These are phyloP conservation scores for Pilatotrama ljubarskyi DNA, from an alignment of 768 basidiomycete species.

Conservation along the genomic window DNA sequence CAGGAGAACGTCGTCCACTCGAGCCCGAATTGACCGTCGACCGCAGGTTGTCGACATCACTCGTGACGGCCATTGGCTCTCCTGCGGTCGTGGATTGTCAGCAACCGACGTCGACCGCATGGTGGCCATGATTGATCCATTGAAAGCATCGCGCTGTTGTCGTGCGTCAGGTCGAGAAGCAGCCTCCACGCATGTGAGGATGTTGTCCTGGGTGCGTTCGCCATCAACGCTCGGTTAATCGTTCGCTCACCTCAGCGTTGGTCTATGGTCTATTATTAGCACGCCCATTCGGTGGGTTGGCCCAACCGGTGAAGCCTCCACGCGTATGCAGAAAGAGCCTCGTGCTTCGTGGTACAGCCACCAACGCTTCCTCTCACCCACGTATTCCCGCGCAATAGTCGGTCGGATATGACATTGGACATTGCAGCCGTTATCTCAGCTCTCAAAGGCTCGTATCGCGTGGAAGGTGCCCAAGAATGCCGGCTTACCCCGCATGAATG, in stretches of 20 bases:
- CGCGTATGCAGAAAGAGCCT: not conserved
- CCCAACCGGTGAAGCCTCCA: not conserved
- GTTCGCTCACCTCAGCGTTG: not conserved
- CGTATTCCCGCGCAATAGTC: not conserved
- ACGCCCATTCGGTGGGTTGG: not conserved
- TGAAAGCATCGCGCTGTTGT: no score
- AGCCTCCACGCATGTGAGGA: not conserved
- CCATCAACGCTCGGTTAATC: not conserved
- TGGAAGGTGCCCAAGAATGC: no score
- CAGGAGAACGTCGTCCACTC: not conserved
- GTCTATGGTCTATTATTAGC: not conserved
- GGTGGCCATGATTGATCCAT: not conserved
- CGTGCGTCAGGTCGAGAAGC: not conserved
- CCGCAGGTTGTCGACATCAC: no score
- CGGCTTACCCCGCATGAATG: no score
- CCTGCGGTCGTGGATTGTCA: not conserved
- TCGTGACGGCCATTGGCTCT: no score
- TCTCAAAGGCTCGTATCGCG: no score
- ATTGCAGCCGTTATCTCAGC: not conserved
- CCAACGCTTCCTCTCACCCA: not conserved
- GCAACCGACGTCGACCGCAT: not conserved
- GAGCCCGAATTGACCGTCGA: not conserved
- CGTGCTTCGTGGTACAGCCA: constrained; percentile 12
- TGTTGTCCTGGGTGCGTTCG: not conserved
- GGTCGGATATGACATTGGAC: not conserved